Base-by-base conservation (phyloP, 1,284 basidiomycete species). In the Inonotus hispidus region DNA sequence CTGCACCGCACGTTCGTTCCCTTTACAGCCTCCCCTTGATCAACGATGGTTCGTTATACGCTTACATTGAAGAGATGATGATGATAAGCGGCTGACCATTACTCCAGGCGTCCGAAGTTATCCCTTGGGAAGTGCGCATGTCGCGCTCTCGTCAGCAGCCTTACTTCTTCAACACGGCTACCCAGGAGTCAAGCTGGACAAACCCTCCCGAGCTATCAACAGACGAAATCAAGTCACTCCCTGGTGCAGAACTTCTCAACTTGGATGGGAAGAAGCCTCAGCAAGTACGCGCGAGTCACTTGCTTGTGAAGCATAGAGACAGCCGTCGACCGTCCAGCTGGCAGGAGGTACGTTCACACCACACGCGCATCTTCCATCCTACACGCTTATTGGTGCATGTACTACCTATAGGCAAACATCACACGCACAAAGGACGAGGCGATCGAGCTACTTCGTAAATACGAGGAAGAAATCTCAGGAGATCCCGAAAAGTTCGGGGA, bases 351-450 rank as follows among this genome's bases (percentile, higher is more conserved):
- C 66, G 89, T 77, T 37, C 21, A 39, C 50, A 16, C 32, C 23
- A n/a, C 46, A 49, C 11, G 46, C 46, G 23, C 10, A 23, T 16
- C 6, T 50, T 5, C 32, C 59, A n/a, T 29, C 29, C 49, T 19
- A 27, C 13, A 23, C 53, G 43, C 41, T 13, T n/a, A 56, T 43
- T 39, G 13, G 23, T 27, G 46, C 25, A 19, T 49, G 46, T 19
- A 13, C 19, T 10, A 52, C 39, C 11, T 37, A 13, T 39, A 93
- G 94, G 71, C 68, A 27, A 84, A 85, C 59, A 95, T 99, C 67
- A 97, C 93, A 4, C 90, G 92, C 62, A 79, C 91, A n/a, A 92
- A 92, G 71, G 88, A 92, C 39, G 93, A 98, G 69, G 97, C 97
- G 16, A 87, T 92, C 66, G 75, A 79, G 19, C 88, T 91, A 66